These are phyloP conservation scores for Groenewaldozyma salmanticensis DNA, from an alignment of 805 yeast genomes.

Conservation along the genomic window DNA sequence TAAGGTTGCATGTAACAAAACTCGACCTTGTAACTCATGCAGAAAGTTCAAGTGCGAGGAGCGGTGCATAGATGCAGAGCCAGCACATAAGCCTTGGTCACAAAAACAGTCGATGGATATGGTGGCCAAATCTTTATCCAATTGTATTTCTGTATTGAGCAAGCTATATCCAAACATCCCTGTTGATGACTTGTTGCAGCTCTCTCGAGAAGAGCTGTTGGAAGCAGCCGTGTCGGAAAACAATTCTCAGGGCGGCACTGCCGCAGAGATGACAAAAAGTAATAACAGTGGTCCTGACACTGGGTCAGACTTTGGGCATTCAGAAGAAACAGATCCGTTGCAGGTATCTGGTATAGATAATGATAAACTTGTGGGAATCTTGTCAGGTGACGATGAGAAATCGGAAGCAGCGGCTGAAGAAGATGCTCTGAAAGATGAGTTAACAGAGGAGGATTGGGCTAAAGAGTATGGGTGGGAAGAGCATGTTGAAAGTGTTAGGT, in stretches of 20 bases:
- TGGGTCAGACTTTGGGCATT: background rate
- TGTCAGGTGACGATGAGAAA: background rate
- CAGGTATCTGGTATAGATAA: background rate
- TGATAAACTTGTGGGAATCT: too few species aligned
- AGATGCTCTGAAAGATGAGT: background rate
- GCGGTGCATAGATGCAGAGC: background rate
- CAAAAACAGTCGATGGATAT: background rate
- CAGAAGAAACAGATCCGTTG: background rate
- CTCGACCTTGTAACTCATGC: background rate
- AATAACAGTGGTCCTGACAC: too few species aligned
- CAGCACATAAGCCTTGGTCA: background rate
- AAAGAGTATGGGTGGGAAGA: constrained; percentile 4
- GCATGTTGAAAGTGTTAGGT: background rate
- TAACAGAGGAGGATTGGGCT: too few species aligned
- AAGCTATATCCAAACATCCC: background rate
- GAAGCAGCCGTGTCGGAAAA: too few species aligned
- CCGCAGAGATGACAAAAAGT: too few species aligned
- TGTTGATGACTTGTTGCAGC: background rate
- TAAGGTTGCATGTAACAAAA: background rate
- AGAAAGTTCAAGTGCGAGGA: background rate
- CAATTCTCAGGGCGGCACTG: background rate
- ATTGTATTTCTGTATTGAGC: background rate
- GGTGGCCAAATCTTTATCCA: background rate
- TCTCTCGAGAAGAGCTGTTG: background rate
- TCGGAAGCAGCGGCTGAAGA: background rate